These are phyloP conservation scores for Monilinia vaccinii-corymbosi DNA, from an alignment of 2,329 filamentous ascomycete genomes.

Conservation along the genomic window DNA sequence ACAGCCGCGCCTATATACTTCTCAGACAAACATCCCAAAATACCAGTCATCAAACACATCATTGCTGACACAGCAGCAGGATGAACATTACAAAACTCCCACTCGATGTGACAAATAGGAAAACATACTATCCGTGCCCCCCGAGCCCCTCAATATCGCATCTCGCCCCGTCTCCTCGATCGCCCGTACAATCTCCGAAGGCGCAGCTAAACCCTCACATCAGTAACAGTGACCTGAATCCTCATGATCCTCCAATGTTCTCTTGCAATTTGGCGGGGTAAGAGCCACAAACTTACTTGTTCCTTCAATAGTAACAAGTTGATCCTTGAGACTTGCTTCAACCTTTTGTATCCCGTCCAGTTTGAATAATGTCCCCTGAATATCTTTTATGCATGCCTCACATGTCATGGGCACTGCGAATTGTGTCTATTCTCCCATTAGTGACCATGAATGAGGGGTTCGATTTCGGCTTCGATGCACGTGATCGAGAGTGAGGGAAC, in stretches of 20 bases:
- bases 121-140: constrained; percentile 69
- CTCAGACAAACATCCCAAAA: constrained; percentile 1
- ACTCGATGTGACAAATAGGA: constrained; percentile 6
- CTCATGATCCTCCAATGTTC: constrained; percentile 1
- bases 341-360: constrained; percentile 76
- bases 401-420: constrained; percentile 94
- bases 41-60: background rate
- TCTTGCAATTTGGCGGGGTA: constrained; percentile 30
- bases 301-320: constrained; percentile 77
- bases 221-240: constrained; percentile 8
- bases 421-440: constrained; percentile 56
- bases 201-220: constrained; percentile 50
- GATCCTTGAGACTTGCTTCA: constrained; percentile 70
- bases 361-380: constrained; percentile 69
- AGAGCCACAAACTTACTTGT: constrained; percentile 49
- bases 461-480: constrained; percentile 9
- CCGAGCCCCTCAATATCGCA: constrained; percentile 86
- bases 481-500: constrained; percentile 16
- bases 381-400: constrained; percentile 77
- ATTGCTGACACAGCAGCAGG: background rate
- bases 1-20: constrained; percentile 61
- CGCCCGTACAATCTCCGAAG: constrained; percentile 78
- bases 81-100: background rate
- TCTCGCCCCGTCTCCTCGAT: constrained; percentile 87
- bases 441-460: too few species aligned